A percentile compares a stretch with the other conserved stretches of the same genome.
Evolutionary conservation across 345 rosid genomes (phyloP).

Genomic region (Eucalyptus sp.): DNA sequence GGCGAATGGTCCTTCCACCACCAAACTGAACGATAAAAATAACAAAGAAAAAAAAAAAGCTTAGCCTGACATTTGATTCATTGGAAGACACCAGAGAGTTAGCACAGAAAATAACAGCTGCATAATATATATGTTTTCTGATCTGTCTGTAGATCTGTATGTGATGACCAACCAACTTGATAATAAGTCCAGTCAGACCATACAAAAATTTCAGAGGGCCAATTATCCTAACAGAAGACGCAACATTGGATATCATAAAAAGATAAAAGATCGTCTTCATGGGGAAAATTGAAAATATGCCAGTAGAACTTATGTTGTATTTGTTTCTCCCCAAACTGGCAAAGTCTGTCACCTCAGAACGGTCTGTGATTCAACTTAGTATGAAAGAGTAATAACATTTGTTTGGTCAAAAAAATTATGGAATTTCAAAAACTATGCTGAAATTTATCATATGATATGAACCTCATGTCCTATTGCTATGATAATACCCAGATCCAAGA

Average conservation of each 20-base stretch:
- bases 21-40: conserved; percentile 39
- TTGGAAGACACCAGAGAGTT: background rate
- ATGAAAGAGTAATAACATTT: background rate
- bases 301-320: background rate
- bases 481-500: background rate
- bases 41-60: background rate
- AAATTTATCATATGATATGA: background rate
- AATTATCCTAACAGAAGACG: background rate
- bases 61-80: background rate
- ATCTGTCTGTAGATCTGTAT: background rate
- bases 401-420: background rate
- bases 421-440: background rate
- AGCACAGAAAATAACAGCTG: background rate
- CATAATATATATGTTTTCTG: background rate
- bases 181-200: background rate
- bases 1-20: conserved; percentile 72
- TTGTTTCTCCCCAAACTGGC: background rate
- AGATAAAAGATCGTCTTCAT: background rate
- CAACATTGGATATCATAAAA: background rate
- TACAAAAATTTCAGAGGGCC: background rate
- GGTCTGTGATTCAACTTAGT: background rate
- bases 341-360: background rate
- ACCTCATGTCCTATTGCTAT: background rate
- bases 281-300: background rate
- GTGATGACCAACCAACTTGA: background rate